Percentiles rank a stretch among this genome's conserved stretches.
Evolutionary conservation across 768 basidiomycete genomes (phyloP).

Genomic region (Leucocoprinus sp.): DNA sequence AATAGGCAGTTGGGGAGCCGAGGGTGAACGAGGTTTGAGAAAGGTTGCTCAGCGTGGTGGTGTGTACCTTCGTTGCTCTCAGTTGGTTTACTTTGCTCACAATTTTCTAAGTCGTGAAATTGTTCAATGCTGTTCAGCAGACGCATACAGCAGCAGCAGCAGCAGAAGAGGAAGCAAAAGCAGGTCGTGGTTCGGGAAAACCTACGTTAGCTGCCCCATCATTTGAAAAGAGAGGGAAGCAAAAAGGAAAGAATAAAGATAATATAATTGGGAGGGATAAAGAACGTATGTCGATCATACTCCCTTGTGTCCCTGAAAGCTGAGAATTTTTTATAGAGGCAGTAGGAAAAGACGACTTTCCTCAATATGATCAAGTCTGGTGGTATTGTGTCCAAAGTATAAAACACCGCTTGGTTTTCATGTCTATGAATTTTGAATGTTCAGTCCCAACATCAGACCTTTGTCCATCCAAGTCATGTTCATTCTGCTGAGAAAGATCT

Average conservation of each 20-base stretch:
- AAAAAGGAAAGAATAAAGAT: constrained; percentile 47
- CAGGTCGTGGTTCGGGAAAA: constrained; percentile 62
- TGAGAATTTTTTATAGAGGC: constrained; percentile 29
- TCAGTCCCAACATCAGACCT: no score
- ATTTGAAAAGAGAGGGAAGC: constrained; percentile 39
- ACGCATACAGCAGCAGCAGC: constrained; percentile 53
- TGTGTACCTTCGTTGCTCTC: constrained; percentile 23
- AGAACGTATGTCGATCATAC: constrained; percentile 35
- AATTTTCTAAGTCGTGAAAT: constrained; percentile 53
- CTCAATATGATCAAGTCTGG: constrained; percentile 80
- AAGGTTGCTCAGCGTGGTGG: constrained; percentile 86
- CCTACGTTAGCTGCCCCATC: constrained; percentile 62
- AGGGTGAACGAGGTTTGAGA: constrained; percentile 65
- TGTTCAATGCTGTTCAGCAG: constrained; percentile 83
- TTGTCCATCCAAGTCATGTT: no score
- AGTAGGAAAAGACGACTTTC: constrained; percentile 67
- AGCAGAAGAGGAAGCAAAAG: constrained; percentile 51
- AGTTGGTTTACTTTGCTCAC: neutral
- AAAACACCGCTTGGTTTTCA: constrained; percentile 16
- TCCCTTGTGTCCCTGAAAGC: neutral
- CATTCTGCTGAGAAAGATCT: no score
- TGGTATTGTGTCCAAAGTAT: constrained; percentile 67
- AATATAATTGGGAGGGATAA: constrained; percentile 46
- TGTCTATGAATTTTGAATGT: neutral
- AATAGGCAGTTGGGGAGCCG: constrained; percentile 86